Base-by-base conservation (phyloP, 75 land plant species). In the Larix kaempferi region DNA sequence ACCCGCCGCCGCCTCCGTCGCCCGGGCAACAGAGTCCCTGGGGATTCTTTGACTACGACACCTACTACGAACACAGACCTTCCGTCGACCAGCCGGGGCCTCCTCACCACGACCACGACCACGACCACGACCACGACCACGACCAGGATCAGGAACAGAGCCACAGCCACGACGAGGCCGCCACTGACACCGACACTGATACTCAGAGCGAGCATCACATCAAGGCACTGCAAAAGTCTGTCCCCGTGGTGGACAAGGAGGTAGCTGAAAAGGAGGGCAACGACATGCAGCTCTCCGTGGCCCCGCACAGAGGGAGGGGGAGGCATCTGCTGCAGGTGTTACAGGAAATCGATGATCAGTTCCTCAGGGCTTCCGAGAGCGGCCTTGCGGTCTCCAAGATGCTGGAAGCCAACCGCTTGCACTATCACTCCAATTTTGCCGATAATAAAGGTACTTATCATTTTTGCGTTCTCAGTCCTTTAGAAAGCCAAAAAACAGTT, bases 371-470 rank as follows among this genome's bases (percentile, higher is more conserved):
- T 5, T 92, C 82, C 0, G 80, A 88, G 71, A 83, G 88, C 59
- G 90, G 92, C 2, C 80, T 77, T 12, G 86, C 82, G 62, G 92
- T 94, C 14, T 81, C 90, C 4, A 89, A 86, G 87, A 88, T 94
- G 84, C 92, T 94, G 1, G 96, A 94, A 77, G 94, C 96, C 13
- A 86, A 76, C 29, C 77, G 89, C 67, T 23, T 93, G 79, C 95
- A 96, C 81, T 96, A 96, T 59, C 98, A 96, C 66, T 96, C 98
- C 16, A 96, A 91, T 78, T 94, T 92, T 72, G 98, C 93, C 11
- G 92, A 91, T 66, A 84, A 82, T 74, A 57, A 82, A 58, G 96
- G 96, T 88, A 11, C 54, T 27, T 60, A 19, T n/a, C 21, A 16
- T 1, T 13, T 60, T 60, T 60, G 54, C 12, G 11, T 49, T 49